Conservation (phyloP, 345 rosid genomes). For the Salix brachista region DNA sequence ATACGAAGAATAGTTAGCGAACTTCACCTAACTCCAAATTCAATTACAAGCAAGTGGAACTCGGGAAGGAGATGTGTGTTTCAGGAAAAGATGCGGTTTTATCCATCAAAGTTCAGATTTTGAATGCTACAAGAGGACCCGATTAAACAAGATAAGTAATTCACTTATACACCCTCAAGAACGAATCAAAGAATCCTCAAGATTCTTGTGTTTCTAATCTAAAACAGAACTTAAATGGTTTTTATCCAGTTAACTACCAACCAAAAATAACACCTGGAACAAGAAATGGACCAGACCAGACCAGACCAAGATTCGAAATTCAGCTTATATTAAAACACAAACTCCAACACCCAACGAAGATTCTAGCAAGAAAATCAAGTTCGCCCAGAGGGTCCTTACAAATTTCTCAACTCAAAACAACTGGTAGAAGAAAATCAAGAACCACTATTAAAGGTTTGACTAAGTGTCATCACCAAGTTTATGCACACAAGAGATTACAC, state of each 20-base stretch:
- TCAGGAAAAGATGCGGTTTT: slow-evolving; percentile 33
- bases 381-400: not conserved
- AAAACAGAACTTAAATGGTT: not conserved
- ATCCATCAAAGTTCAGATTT: slow-evolving; percentile 26
- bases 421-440: not conserved
- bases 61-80: slow-evolving; percentile 4
- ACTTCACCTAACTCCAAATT: slow-evolving; percentile 22
- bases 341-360: slow-evolving; percentile 24
- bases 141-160: slow-evolving; percentile 28
- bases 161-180: slow-evolving; percentile 16
- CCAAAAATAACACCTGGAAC: slow-evolving; percentile 25
- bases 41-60: slow-evolving; percentile 22
- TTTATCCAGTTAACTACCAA: slow-evolving; percentile 27
- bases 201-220: slow-evolving; percentile 21
- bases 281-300: slow-evolving; percentile 21
- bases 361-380: slow-evolving; percentile 29
- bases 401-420: not conserved
- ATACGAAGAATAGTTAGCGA: slow-evolving; percentile 1
- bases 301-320: slow-evolving; percentile 30
- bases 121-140: slow-evolving; percentile 18
- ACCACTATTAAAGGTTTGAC: slow-evolving; percentile 24
- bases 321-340: not conserved
- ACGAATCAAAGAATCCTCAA: slow-evolving; percentile 36
- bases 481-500: slow-evolving; percentile 2
- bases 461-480: slow-evolving; percentile 11